Base-by-base conservation (phyloP, 352 stramenopile species). In the Globisporangium spiculum region DNA sequence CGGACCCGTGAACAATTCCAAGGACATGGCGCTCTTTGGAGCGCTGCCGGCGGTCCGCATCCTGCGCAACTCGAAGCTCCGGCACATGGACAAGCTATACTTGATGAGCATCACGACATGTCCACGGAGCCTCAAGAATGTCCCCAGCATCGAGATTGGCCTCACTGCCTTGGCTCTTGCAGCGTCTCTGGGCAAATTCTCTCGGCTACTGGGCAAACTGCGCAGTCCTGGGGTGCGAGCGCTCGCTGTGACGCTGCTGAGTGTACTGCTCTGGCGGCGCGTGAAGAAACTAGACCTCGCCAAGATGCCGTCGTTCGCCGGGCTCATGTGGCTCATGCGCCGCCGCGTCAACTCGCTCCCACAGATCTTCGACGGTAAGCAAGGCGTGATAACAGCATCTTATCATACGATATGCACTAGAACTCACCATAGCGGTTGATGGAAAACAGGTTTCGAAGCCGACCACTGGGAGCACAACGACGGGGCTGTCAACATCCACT, bases 91-190 rank as follows among this genome's bases (percentile, higher is more conserved):
- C 36, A 84, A 85, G 67, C 50, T 86, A 34, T 78, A 80, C 56
- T 73, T 92, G 32, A 66, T 92, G 22, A 92, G 84, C 71, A 92
- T 93, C 65, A 78, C 81, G n/a, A 91, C 85, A 38, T 90, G 75
- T 0, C 78, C 83, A 0, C 78, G 76, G 62, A 82, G 68, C 16
- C 68, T 80, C 20, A 68, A 68, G 63, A 71, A 88, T 53, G 65
- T 78, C 2, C 80, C 80, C 0, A 63, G 78, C 5, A 46, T 71
- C 0, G 81, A 90, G 60, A 48, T 69, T 1, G 30, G 70, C 0
- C 52, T 75, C 4, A 14, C 75, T 16, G 48, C 54, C 0, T 26
- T 76, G 44, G 27, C 26, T 16, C 18, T 66, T 12, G 7, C 27
- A 18, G n/a, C 34, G 0, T 18, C 44, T 4, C n/a, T 58, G 3